These are phyloP conservation scores for Penicillium coprophilum DNA, from an alignment of 495 filamentous ascomycete genomes.

Conservation along the genomic window DNA sequence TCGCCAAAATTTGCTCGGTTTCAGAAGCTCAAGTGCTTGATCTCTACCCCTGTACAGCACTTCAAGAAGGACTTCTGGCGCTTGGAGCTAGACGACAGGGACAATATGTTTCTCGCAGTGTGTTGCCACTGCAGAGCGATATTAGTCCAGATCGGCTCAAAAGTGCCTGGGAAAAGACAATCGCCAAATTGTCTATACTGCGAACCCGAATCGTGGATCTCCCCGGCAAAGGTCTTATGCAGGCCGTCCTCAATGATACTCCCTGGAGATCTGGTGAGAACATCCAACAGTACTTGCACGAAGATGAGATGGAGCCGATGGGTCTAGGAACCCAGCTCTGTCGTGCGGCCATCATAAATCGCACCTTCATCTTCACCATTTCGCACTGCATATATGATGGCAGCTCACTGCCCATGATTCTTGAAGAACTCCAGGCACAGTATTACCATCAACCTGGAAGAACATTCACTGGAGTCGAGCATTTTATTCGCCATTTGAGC, in stretches of 20 bases:
- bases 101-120: background rate
- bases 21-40: background rate
- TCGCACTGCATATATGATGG: background rate
- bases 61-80: background rate
- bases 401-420: background rate
- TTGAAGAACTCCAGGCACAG: background rate
- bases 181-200: background rate
- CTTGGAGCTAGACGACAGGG: background rate
- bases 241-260: background rate
- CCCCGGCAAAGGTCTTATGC: background rate
- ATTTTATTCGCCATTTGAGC: no score
- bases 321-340: background rate
- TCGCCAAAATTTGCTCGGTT: background rate
- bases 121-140: background rate
- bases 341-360: background rate
- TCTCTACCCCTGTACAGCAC: background rate
- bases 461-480: no score
- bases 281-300: background rate
- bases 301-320: background rate
- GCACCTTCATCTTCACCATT: background rate
- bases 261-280: background rate
- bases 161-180: background rate
- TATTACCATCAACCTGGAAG: background rate
- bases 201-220: constrained; percentile 2
- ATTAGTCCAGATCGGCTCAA: background rate